These are phyloP conservation scores for Leccinum arenicola DNA, from an alignment of 768 basidiomycete genomes.

Conservation along the genomic window DNA sequence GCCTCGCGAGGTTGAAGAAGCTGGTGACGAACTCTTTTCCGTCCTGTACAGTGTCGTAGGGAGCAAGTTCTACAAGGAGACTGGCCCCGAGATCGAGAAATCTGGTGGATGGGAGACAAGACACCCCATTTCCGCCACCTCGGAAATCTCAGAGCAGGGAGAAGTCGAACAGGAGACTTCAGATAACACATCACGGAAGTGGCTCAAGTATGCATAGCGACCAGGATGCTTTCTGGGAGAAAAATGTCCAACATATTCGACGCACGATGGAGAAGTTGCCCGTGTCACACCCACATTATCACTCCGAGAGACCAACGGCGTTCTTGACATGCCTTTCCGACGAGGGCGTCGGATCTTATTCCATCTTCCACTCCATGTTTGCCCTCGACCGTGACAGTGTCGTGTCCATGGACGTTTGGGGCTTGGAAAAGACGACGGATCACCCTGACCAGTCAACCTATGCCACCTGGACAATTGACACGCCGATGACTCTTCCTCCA, in stretches of 20 bases:
- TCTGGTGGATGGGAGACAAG: constrained; percentile 43
- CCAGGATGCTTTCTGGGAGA: constrained; percentile 35
- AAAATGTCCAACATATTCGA: constrained; percentile 39
- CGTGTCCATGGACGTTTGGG: constrained; percentile 15
- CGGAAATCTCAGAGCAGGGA: constrained; percentile 28
- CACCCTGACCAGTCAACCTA: constrained; percentile 17
- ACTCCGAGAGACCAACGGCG: constrained; percentile 8
- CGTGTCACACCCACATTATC: constrained; percentile 1
- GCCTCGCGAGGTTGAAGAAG: constrained; percentile 32
- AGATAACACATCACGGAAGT: constrained; percentile 11
- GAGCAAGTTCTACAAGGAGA: constrained; percentile 38
- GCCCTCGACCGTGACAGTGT: neutral
- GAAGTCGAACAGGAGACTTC: neutral
- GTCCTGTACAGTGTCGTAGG: constrained; percentile 52
- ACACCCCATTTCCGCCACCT: constrained; percentile 37
- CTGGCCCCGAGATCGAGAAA: constrained; percentile 32
- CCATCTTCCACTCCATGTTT: constrained; percentile 31
- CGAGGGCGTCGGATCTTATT: constrained; percentile 44
- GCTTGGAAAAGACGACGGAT: constrained; percentile 6
- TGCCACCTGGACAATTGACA: constrained; percentile 45
- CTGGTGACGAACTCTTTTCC: constrained; percentile 43
- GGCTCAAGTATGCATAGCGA: constrained; percentile 36
- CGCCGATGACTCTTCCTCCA: constrained; percentile 18
- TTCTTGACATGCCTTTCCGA: constrained; percentile 40
- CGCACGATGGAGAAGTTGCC: constrained; percentile 22